A percentile compares a stretch with the other conserved stretches of the same genome.
phyloP scores from a whole-genome alignment of 352 stramenopile species.

The Peronospora tabacina region DNA sequence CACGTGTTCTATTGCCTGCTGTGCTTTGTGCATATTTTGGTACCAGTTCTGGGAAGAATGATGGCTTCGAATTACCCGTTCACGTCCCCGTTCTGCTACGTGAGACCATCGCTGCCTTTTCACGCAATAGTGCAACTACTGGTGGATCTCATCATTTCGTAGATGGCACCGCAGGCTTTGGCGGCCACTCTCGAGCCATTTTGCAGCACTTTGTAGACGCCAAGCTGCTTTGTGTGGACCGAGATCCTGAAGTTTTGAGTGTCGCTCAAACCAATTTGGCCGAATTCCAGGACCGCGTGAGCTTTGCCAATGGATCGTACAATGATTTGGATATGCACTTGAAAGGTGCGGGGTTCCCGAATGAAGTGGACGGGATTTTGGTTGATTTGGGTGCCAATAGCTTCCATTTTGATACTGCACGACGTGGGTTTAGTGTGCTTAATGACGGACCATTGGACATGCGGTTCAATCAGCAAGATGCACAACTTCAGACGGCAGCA shows the following conservation, averaged over 20 bases:
- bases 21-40: slow-evolving; percentile 3
- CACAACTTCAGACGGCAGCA: slow-evolving; percentile 32
- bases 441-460: slow-evolving; percentile 75
- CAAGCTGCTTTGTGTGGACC: slow-evolving; percentile 71
- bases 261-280: slow-evolving; percentile 45
- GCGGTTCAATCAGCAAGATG: slow-evolving; percentile 54
- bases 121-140: slow-evolving; percentile 14
- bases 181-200: slow-evolving; percentile 56
- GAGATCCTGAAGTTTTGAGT: slow-evolving; percentile 61
- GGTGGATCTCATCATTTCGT: slow-evolving; percentile 42
- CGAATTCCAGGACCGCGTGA: slow-evolving; percentile 41
- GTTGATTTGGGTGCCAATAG: slow-evolving; percentile 80
- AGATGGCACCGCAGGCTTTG: slow-evolving; percentile 65
- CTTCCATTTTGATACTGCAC: slow-evolving; percentile 67
- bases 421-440: slow-evolving; percentile 64
- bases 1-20: neutral
- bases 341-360: slow-evolving; percentile 31
- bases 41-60: neutral
- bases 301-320: slow-evolving; percentile 58
- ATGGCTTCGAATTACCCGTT: slow-evolving; percentile 10
- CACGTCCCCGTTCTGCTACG: slow-evolving; percentile 58
- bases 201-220: slow-evolving; percentile 38
- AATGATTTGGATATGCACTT: slow-evolving; percentile 41
- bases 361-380: slow-evolving; percentile 54
- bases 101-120: slow-evolving; percentile 38